Percentiles rank a stretch among this genome's conserved stretches.
Evolutionary conservation across 2,329 filamentous ascomycete species (phyloP).

Genomic region (Pestalotiopsis sp.): DNA sequence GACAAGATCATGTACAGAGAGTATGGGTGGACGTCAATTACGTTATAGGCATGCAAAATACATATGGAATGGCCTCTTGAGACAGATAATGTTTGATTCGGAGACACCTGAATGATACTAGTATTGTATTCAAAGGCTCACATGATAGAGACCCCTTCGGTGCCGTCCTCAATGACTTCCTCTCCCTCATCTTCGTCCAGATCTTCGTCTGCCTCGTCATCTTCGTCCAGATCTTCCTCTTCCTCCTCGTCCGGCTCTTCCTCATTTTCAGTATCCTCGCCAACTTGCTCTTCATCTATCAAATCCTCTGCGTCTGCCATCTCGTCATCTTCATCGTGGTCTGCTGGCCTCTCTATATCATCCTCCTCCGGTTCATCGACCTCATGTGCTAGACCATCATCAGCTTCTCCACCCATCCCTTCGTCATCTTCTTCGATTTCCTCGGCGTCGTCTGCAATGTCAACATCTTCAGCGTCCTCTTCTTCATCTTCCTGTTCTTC

Average conservation of each 20-base stretch:
- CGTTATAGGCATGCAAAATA: too few species aligned
- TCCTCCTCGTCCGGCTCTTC: constrained; percentile 16
- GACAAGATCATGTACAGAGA: too few species aligned
- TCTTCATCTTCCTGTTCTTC: constrained; percentile 24
- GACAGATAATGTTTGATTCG: too few species aligned
- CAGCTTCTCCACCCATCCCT: constrained; percentile 13
- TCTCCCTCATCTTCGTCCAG: constrained; percentile 1
- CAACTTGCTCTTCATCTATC: not conserved
- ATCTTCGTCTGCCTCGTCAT: not conserved
- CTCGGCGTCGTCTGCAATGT: constrained; percentile 15
- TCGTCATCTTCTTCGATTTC: constrained; percentile 13
- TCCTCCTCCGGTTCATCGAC: constrained; percentile 19
- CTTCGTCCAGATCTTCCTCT: not conserved
- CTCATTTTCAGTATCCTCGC: not conserved
- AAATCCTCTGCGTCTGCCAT: not conserved
- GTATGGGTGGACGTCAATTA: too few species aligned
- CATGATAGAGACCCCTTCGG: not conserved
- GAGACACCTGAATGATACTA: too few species aligned
- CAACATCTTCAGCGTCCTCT: constrained; percentile 17
- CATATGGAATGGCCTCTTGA: too few species aligned
- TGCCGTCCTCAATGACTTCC: not conserved
- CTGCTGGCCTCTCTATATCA: constrained; percentile 18
- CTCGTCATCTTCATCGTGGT: not conserved
- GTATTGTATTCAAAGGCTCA: not conserved
- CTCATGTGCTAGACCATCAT: constrained; percentile 20